Percentiles rank a stretch among this genome's conserved stretches.
Conservation (phyloP, 1,284 basidiomycete genomes). For the Fistulinella staudtii region DNA sequence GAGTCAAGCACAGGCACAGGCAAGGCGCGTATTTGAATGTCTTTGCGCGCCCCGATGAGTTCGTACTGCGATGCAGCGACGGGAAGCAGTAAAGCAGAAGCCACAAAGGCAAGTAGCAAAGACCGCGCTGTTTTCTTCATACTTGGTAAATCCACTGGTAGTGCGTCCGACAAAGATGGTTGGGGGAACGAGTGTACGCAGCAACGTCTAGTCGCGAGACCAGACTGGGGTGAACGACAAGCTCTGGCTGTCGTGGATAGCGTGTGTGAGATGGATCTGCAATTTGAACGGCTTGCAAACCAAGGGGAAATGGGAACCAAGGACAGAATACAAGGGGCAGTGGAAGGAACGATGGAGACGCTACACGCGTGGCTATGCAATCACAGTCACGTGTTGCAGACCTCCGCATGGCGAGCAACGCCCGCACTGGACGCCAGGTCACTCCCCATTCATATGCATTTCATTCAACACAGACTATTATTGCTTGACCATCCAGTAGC, state of each 20-base stretch:
- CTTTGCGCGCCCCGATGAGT: conserved; percentile 20
- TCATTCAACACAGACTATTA: too few relatives aligned
- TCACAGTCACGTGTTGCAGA: conserved; percentile 21
- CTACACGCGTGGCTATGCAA: conserved; percentile 25
- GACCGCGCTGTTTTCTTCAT: conserved; percentile 29
- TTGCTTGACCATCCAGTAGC: too few relatives aligned
- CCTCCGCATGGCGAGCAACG: background rate
- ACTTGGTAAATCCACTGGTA: conserved; percentile 5
- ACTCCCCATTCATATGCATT: too few relatives aligned
- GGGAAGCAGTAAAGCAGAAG: conserved; percentile 30
- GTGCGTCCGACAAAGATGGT: conserved; percentile 5
- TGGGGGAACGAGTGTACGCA: conserved; percentile 22
- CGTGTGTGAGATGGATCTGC: background rate
- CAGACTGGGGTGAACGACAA: conserved; percentile 9
- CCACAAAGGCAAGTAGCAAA: conserved; percentile 28
- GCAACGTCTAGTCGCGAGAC: conserved; percentile 16
- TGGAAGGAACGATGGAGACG: conserved; percentile 4
- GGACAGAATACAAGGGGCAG: conserved; percentile 3
- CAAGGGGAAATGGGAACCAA: conserved; percentile 8
- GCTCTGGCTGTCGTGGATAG: conserved; percentile 4
- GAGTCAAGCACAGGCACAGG: background rate
- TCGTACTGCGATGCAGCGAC: conserved; percentile 25
- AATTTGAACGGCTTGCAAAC: conserved; percentile 1
- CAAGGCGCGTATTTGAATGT: conserved; percentile 19
- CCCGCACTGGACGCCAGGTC: too few relatives aligned